Percentiles rank a stretch among this genome's conserved stretches.
phyloP scores from a whole-genome alignment of 176 grass and related monocot genomes.

The Musa troglodytarum region DNA sequence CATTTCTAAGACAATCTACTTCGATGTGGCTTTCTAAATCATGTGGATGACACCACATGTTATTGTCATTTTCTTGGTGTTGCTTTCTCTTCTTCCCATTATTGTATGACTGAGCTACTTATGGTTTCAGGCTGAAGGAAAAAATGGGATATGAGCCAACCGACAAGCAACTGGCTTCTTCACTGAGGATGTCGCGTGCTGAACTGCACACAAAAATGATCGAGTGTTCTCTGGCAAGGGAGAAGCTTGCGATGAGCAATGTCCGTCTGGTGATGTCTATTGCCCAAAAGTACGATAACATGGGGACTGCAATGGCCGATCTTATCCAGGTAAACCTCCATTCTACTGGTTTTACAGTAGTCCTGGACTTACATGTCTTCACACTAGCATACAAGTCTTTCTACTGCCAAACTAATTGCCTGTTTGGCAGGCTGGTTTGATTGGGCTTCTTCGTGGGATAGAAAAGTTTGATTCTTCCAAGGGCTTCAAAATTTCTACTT shows the following conservation, averaged over 20 bases:
- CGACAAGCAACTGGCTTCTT: slow-evolving; percentile 48
- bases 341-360: background rate
- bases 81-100: background rate
- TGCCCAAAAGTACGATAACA: slow-evolving; percentile 86
- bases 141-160: slow-evolving; percentile 78
- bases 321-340: slow-evolving; percentile 64
- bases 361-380: background rate
- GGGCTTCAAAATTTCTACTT: slow-evolving; percentile 86
- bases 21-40: background rate
- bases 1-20: too few relatives aligned
- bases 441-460: slow-evolving; percentile 81
- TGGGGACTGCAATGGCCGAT: slow-evolving; percentile 75
- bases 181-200: slow-evolving; percentile 41
- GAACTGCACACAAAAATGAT: slow-evolving; percentile 53
- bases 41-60: background rate
- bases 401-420: background rate
- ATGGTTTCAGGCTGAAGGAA: slow-evolving; percentile 55
- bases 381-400: background rate
- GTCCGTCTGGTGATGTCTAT: slow-evolving; percentile 90
- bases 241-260: slow-evolving; percentile 89
- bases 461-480: slow-evolving; percentile 90
- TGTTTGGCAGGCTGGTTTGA: slow-evolving; percentile 60
- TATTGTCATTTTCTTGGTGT: background rate
- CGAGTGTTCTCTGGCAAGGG: slow-evolving; percentile 68
- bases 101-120: background rate